Base-by-base conservation (phyloP, 441 rosid genomes). In the Gossypium schwendimanii region DNA sequence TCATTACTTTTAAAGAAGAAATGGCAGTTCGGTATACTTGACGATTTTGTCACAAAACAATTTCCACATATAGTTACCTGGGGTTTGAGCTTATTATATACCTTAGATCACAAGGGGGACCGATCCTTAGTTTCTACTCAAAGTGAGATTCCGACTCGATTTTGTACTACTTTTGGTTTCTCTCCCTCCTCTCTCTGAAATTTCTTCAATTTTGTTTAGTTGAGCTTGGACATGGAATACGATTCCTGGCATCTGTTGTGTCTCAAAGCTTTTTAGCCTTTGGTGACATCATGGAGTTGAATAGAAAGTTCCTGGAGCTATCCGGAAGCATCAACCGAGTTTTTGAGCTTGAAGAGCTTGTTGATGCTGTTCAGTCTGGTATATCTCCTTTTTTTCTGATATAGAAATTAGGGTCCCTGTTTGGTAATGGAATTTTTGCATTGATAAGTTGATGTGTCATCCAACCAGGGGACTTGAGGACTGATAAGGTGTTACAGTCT, bases 211-310 rank as follows among this genome's bases (percentile, higher is more conserved):
- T 53, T 70, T 31, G 83, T 79, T 74, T 86, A 96, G 98, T 98
- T 75, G 98, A 92, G 78, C 83, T 96, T 83, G 99, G 98, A 36
- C 98, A 96, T 85, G 97, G 97, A 15, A 76, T 94, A 86, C 90
- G 98, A 69, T 92, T 87, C 88, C 84, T 96, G 76, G 99, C 99
- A 75, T 96, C 98, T 78, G 97, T 96, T 63, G 98, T 96, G 52
- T 96, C 99, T 79, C 98, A 96, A 80, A 96, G 99, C 91, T 96
- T 96, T 78, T 87, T 94, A 79, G 99, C 99, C 33, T 96, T 96
- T 73, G 99, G 98, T 33, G 98, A 92, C 78, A 96, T 96, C 81
- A 96, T 96, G 71, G 96, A 93, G 80, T 78, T 96, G 81, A 90
- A 96, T 70, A 88, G 91, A 80, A 96, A 93, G 85, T 94, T 94